Percentiles rank a stretch among this genome's conserved stretches.
Conservation (phyloP, 176 grass and related monocot species). For the Triticum monococcum region DNA sequence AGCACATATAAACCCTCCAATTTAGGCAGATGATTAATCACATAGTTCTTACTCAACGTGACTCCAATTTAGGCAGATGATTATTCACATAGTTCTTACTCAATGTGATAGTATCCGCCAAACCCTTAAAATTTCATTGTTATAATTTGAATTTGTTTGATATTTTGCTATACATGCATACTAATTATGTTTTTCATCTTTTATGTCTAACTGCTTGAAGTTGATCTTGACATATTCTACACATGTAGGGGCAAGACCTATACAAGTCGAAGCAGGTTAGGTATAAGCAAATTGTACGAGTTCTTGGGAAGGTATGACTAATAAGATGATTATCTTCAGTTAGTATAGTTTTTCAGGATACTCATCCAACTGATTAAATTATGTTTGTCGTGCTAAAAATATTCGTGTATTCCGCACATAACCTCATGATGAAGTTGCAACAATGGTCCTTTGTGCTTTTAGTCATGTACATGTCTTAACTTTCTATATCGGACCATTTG, state of each 20-base stretch:
- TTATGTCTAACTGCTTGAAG: neutral
- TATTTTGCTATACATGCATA: no score
- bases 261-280: slow-evolving; percentile 88
- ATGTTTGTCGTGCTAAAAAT: neutral
- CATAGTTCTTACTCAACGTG: no score
- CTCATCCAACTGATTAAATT: neutral
- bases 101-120: neutral
- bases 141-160: neutral
- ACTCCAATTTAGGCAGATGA: no score
- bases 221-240: slow-evolving; percentile 12
- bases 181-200: no score
- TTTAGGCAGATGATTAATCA: neutral
- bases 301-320: slow-evolving; percentile 86
- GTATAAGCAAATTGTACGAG: slow-evolving; percentile 89
- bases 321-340: slow-evolving; percentile 1
- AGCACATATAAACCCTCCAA: slow-evolving; percentile 13
- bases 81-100: neutral
- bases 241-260: slow-evolving; percentile 82
- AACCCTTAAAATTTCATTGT: neutral
- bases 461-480: neutral
- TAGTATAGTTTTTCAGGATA: neutral
- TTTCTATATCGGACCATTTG: neutral
- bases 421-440: slow-evolving; percentile 8
- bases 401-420: neutral
- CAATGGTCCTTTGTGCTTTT: neutral